Percentiles rank a stretch among this genome's conserved stretches.
phyloP scores from a whole-genome alignment of 805 yeast species.

The Teunomyces cretensis region DNA sequence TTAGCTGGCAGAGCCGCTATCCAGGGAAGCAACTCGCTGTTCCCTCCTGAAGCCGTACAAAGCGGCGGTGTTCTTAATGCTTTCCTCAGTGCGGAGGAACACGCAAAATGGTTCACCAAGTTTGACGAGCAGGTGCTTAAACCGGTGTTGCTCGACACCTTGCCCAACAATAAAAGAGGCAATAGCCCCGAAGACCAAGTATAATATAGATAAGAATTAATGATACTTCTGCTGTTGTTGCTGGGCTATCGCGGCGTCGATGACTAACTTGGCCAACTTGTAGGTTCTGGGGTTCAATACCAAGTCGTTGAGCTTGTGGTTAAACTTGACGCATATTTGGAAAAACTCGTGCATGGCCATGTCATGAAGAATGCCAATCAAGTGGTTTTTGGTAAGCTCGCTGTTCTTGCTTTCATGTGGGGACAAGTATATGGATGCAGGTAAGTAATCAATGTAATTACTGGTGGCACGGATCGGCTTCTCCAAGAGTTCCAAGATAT shows the following conservation, averaged over 20 bases:
- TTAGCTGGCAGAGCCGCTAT: conserved; percentile 14
- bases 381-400: conserved; percentile 28
- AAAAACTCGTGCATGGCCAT: conserved; percentile 63
- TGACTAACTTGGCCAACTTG: conserved; percentile 69
- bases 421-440: conserved; percentile 48
- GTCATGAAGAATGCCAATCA: conserved; percentile 59
- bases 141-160: conserved; percentile 78
- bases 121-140: conserved; percentile 93
- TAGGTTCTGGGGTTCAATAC: conserved; percentile 61
- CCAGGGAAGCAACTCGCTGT: not conserved
- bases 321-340: conserved; percentile 63
- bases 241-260: conserved; percentile 61
- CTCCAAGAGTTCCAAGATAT: conserved; percentile 59
- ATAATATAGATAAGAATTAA: not conserved
- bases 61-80: conserved; percentile 39
- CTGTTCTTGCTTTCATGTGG: conserved; percentile 15
- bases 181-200: not conserved
- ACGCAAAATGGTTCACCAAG: conserved; percentile 86
- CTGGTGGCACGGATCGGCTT: conserved; percentile 48
- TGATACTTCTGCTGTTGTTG: conserved; percentile 24
- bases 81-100: conserved; percentile 60
- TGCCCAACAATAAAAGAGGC: conserved; percentile 26
- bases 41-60: not conserved
- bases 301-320: conserved; percentile 62
- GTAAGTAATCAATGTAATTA: conserved; percentile 39